Evolutionary conservation across 179 eudicot species (phyloP).

Genomic region (Dionaea muscipula): DNA sequence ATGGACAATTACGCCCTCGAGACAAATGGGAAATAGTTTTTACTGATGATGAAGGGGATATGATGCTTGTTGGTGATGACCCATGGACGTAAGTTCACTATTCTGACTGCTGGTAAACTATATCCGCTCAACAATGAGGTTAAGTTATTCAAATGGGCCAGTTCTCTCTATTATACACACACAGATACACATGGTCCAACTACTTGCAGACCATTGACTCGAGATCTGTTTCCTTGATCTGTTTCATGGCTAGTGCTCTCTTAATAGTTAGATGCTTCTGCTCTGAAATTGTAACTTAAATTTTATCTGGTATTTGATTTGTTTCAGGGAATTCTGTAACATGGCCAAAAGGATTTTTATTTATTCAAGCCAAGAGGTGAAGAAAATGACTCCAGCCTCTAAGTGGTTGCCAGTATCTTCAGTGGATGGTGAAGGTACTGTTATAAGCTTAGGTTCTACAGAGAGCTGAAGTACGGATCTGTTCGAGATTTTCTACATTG

Average conservation of each 20-base stretch:
- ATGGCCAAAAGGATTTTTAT: slow-evolving; percentile 71
- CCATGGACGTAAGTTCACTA: slow-evolving; percentile 73
- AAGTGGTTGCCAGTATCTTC: slow-evolving; percentile 23
- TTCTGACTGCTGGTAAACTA: no score
- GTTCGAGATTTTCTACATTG: not conserved
- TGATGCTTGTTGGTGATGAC: slow-evolving; percentile 94
- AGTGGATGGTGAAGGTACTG: slow-evolving; percentile 41
- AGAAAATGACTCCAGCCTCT: slow-evolving; percentile 54
- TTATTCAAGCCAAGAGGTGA: slow-evolving; percentile 57
- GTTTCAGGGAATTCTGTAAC: slow-evolving; percentile 59
- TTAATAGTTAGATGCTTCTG: no score
- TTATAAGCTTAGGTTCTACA: slow-evolving; percentile 31
- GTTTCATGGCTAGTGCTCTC: no score
- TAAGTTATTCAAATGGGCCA: no score
- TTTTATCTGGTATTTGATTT: not conserved
- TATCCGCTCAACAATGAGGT: no score
- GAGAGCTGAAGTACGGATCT: slow-evolving; percentile 20
- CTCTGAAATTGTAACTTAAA: not conserved
- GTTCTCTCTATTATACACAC: no score
- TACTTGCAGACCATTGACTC: no score
- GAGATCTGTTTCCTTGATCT: no score
- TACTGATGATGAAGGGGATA: slow-evolving; percentile 84
- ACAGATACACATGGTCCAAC: no score
- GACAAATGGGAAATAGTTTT: slow-evolving; percentile 74
- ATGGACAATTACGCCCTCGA: slow-evolving; percentile 52